Conservation (phyloP, 148 eudicot genomes). For the Spergularia marina region DNA sequence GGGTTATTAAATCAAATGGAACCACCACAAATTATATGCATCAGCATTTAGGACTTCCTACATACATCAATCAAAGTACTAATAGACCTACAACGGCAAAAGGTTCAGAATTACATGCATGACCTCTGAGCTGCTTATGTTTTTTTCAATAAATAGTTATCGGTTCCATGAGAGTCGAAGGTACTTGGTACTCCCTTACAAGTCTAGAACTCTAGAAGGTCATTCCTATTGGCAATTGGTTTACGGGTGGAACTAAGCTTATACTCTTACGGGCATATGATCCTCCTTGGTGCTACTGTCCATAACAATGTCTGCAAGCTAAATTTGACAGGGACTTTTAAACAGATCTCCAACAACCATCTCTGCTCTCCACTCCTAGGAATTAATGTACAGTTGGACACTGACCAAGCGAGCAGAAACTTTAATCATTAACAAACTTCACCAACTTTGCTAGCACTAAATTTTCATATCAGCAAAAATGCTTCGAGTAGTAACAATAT, state of each 20-base stretch:
- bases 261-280: background rate
- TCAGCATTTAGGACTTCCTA: no score
- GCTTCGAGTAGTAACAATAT: conserved; percentile 4
- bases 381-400: background rate
- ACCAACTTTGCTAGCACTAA: background rate
- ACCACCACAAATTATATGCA: no score
- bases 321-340: background rate
- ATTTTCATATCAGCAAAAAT: background rate
- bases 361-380: background rate
- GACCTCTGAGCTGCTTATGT: no score
- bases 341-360: background rate
- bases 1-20: background rate
- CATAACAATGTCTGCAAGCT: background rate
- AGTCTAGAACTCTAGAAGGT: no score
- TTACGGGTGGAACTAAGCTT: background rate
- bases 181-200: no score
- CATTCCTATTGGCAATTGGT: no score
- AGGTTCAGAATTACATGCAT: no score
- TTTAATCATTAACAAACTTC: no score
- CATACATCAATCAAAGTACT: no score
- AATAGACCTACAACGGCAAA: no score
- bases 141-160: no score
- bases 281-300: background rate
- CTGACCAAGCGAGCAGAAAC: background rate
- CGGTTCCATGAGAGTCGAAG: no score